Percentiles rank a stretch among this genome's conserved stretches.
Conservation (phyloP, 2,329 filamentous ascomycete species). For the Elsinoe necatrix region DNA sequence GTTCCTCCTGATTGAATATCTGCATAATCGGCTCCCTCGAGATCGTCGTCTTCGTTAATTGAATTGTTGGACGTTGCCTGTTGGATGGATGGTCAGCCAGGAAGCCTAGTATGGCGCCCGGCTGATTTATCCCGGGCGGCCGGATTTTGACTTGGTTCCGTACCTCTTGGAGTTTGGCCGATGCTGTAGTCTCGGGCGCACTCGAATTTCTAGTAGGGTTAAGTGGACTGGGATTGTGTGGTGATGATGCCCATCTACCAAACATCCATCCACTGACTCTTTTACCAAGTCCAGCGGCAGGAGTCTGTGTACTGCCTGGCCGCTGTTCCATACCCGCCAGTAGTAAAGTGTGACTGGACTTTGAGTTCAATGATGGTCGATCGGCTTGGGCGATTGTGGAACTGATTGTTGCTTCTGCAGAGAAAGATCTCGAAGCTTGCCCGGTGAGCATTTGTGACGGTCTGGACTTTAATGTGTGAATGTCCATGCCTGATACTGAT, state of each 20-base stretch:
- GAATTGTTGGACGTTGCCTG: conserved; percentile 4
- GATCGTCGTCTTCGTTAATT: conserved; percentile 33
- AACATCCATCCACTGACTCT: conserved; percentile 59
- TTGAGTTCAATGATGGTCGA: conserved; percentile 24
- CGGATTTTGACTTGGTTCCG: conserved; percentile 36
- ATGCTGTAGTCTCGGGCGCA: conserved; percentile 14
- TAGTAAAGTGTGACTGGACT: conserved; percentile 24
- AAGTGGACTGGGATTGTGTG: conserved; percentile 26
- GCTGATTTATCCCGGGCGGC: conserved; percentile 68
- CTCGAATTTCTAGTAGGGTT: conserved; percentile 24
- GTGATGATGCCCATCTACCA: conserved; percentile 50
- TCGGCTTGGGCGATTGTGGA: conserved; percentile 29
- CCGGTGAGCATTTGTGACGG: conserved; percentile 63
- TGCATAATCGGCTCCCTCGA: conserved; percentile 52
- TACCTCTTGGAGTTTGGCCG: conserved; percentile 16
- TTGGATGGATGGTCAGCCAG: conserved; percentile 37
- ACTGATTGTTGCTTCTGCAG: conserved; percentile 39
- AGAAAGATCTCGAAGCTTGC: conserved; percentile 43
- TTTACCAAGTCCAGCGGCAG: conserved; percentile 35
- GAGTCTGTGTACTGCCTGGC: conserved; percentile 3
- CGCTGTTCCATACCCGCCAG: conserved; percentile 27
- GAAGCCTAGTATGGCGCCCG: conserved; percentile 65
- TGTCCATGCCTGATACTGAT: conserved; percentile 79
- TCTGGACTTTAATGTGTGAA: conserved; percentile 62
- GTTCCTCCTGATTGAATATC: conserved; percentile 50